A percentile compares a stretch with the other conserved stretches of the same genome.
These are phyloP conservation scores for Fomitopsis betulina DNA, from an alignment of 1,284 basidiomycete genomes.

Conservation along the genomic window DNA sequence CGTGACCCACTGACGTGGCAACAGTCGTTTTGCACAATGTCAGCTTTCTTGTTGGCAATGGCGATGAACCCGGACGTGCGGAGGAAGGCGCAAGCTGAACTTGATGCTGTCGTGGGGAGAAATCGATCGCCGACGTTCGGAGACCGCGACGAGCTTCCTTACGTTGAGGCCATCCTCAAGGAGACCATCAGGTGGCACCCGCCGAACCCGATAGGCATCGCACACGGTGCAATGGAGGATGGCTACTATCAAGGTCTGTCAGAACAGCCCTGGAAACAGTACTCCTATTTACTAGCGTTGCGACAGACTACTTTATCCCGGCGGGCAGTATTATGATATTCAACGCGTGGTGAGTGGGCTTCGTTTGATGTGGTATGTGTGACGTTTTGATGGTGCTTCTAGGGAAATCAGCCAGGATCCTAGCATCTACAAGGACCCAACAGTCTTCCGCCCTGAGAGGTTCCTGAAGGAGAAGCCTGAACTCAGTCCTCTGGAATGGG, in stretches of 20 bases:
- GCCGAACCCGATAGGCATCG: slow-evolving; percentile 10
- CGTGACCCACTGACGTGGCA: background rate
- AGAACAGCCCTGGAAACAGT: background rate
- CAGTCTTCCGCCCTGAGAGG: background rate
- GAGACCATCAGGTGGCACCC: slow-evolving; percentile 29
- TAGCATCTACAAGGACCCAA: background rate
- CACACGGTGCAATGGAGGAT: slow-evolving; percentile 5
- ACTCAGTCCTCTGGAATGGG: background rate
- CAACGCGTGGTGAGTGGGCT: background rate
- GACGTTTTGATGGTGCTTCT: background rate
- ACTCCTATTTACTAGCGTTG: background rate
- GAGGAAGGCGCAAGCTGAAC: slow-evolving; percentile 25
- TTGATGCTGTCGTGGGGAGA: slow-evolving; percentile 25
- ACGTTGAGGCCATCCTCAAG: slow-evolving; percentile 25
- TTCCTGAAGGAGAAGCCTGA: background rate
- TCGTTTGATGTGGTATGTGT: background rate
- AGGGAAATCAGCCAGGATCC: background rate
- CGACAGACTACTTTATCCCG: background rate
- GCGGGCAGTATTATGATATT: background rate
- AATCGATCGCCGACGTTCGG: slow-evolving; percentile 25
- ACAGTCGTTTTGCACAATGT: slow-evolving; percentile 8
- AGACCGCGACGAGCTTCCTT: slow-evolving; percentile 24
- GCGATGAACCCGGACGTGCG: slow-evolving; percentile 24
- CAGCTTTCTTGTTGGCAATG: slow-evolving; percentile 25
- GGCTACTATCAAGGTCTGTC: slow-evolving; percentile 7